These are phyloP conservation scores for Colletotrichum theobromicola DNA, from an alignment of 2,329 filamentous ascomycete genomes.

Conservation along the genomic window DNA sequence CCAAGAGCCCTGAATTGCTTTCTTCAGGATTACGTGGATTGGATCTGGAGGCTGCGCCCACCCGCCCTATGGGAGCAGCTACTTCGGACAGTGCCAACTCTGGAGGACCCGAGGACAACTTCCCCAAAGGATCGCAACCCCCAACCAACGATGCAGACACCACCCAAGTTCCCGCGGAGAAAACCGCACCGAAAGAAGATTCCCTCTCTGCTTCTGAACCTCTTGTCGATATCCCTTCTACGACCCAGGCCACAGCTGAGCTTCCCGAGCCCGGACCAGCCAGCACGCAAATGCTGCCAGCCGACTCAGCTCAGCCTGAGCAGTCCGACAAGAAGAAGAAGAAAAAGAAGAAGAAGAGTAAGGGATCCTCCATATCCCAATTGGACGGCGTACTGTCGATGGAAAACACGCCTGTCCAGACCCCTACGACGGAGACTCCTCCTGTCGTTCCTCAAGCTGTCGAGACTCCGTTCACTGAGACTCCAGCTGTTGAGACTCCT, in stretches of 20 bases:
- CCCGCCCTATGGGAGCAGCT: background rate
- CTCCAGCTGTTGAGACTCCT: background rate
- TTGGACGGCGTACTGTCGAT: background rate
- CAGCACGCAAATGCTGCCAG: background rate
- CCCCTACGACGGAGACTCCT: background rate
- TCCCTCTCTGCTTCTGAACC: background rate
- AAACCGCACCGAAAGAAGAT: background rate
- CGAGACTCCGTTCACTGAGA: background rate
- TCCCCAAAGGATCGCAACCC: background rate
- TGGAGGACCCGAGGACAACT: background rate
- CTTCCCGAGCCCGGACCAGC: background rate
- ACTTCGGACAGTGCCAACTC: background rate
- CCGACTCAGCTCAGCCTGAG: conserved; percentile 10
- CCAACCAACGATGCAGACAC: background rate
- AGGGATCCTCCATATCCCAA: background rate
- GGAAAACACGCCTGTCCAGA: background rate
- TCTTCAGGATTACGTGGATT: background rate
- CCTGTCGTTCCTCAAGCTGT: background rate
- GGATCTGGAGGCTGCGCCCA: background rate
- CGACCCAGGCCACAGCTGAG: background rate
- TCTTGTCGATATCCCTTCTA: background rate
- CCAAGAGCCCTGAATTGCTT: background rate
- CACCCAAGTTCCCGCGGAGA: background rate
- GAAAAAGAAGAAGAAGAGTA: conserved; percentile 27
- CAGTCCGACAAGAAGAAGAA: conserved; percentile 27